These are phyloP conservation scores for Chlorella sp. DNA, from an alignment of 139 green algal species.

Conservation along the genomic window DNA sequence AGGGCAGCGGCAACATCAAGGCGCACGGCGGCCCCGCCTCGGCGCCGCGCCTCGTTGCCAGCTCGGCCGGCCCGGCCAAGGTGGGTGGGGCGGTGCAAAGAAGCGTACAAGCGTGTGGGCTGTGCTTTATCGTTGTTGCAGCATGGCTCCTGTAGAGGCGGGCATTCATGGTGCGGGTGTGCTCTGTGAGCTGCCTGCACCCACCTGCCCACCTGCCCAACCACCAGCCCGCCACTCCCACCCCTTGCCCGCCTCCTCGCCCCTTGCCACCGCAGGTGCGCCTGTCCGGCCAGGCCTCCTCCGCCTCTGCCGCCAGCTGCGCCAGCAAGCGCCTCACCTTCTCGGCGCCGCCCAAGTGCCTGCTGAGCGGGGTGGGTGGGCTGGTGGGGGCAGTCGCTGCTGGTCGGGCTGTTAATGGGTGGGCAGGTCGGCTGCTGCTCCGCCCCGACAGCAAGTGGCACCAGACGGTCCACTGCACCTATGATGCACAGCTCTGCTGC, in stretches of 20 bases:
- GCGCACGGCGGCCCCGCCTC: neutral
- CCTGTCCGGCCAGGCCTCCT: neutral
- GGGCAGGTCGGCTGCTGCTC: too few species aligned
- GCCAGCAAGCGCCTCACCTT: slow-evolving; percentile 24
- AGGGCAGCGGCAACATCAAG: neutral
- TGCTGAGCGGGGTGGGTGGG: neutral
- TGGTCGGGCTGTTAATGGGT: too few species aligned
- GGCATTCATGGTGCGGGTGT: too few species aligned
- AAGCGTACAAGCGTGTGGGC: neutral
- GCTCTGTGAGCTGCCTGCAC: too few species aligned
- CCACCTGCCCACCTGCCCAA: neutral
- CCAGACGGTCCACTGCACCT: too few species aligned
- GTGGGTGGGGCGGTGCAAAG: neutral
- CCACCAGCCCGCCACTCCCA: neutral
- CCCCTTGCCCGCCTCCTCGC: neutral
- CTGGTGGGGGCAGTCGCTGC: neutral
- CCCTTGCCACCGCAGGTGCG: neutral
- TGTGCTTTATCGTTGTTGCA: neutral
- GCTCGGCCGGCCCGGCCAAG: neutral
- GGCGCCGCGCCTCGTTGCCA: too few species aligned
- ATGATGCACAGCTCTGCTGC: too few species aligned
- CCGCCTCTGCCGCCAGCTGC: neutral
- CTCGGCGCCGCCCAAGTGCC: slow-evolving; percentile 17
- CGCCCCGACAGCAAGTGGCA: too few species aligned
- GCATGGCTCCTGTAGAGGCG: too few species aligned